phyloP scores from a whole-genome alignment of 2,329 filamentous ascomycete genomes.

The Fusarium temperatum region DNA sequence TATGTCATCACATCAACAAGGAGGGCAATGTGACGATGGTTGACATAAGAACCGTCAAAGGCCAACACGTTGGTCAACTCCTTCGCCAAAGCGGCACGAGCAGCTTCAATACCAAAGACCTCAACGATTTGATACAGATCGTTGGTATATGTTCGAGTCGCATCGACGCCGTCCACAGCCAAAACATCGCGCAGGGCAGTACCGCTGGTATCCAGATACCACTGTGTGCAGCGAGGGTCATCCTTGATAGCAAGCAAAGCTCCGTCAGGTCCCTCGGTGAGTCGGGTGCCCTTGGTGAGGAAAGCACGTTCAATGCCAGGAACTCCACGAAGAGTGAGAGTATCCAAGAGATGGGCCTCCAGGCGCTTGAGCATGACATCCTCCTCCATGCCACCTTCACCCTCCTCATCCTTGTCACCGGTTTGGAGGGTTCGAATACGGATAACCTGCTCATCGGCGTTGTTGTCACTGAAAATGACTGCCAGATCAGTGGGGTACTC shows the following conservation, averaged over 20 bases:
- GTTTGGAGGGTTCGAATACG: conserved; percentile 80
- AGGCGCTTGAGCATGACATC: conserved; percentile 94
- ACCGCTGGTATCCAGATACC: conserved; percentile 95
- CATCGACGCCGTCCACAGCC: conserved; percentile 86
- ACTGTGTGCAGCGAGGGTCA: conserved; percentile 83
- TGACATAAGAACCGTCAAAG: conserved; percentile 99
- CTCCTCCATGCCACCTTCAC: conserved; percentile 73
- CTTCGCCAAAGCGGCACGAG: conserved; percentile 83
- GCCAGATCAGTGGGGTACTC: conserved; percentile 86
- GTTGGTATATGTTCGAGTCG: conserved; percentile 89
- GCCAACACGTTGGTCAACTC: conserved; percentile 93
- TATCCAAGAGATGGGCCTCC: conserved; percentile 90
- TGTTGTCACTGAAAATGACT: conserved; percentile 97
- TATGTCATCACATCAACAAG: conserved; percentile 98
- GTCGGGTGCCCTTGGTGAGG: conserved; percentile 80
- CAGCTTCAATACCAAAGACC: conserved; percentile 96
- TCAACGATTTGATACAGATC: conserved; percentile 94
- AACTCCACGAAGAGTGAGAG: conserved; percentile 90
- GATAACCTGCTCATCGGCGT: conserved; percentile 93
- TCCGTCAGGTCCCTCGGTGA: conserved; percentile 75
- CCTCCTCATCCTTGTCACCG: conserved; percentile 77
- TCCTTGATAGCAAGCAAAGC: conserved; percentile 78
- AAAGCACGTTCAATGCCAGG: conserved; percentile 90
- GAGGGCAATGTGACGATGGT: conserved; percentile 94
- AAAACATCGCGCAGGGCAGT: conserved; percentile 87